Base-by-base conservation (phyloP, 345 rosid species). In the Mallotus nudiflorus region DNA sequence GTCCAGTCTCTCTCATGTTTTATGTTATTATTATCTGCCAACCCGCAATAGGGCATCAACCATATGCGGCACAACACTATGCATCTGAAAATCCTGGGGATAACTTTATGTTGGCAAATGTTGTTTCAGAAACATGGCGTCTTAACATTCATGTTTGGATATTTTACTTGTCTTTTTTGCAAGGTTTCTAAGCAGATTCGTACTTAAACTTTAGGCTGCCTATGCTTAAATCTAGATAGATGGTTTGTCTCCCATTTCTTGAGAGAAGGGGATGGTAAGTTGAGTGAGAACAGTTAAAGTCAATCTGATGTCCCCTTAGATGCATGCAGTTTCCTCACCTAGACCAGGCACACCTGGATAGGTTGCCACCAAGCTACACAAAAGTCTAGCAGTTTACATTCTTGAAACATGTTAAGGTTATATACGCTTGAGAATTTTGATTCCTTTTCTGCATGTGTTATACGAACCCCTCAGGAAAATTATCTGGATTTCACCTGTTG, bases 1-100 rank as follows among this genome's bases (percentile, higher is more conserved):
- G 20, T 72, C 40, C 52, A 48, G 28, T 69, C 44, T 73, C 35
- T 66, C 48, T 50, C 39, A 62, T 53, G 6, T 66, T 16, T 33
- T 16, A 45, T 37, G 24, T 33, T 40, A 63, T 10, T 62, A n/a
- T 25, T 10, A 25, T 56, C n/a, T 39, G 35, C 15, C 5, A 35
- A 52, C 28, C 49, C 54, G 33, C 52, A 29, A 18, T 56, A 28
- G 1, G 24, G 28, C 60, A 27, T 63, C 46, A 45, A 57, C 64
- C 6, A 29, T 55, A n/a, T n/a, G n/a, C n/a, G n/a, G 35, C 45
- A 22, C 37, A 44, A 8, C 9, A 2, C 33, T 22, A 13, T 13
- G 1, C 40, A 44, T 42, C 22, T 71, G 62, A 62, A 63, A 35
- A 15, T 0, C 22, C 42, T 44, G 31, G 15, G 15, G 13, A 13